Conservation (phyloP, 2,329 filamentous ascomycete genomes). For the Phaeosphaeriaceae sp. region DNA sequence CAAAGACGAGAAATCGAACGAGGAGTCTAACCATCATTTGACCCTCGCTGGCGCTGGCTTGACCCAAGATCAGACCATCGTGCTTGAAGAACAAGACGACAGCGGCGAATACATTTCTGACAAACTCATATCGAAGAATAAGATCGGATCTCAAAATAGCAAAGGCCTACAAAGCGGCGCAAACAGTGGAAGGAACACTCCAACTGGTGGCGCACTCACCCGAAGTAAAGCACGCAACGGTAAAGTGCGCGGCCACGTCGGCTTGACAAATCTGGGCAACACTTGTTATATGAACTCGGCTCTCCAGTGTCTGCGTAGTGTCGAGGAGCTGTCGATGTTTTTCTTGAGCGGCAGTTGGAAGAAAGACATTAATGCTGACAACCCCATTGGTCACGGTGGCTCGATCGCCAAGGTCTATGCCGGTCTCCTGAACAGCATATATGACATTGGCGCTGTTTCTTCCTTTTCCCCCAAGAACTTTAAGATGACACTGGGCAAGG, state of each 20-base stretch:
- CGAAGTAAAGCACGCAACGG: constrained; percentile 75
- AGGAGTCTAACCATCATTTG: constrained; percentile 78
- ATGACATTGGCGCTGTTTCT: constrained; percentile 69
- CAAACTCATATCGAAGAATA: constrained; percentile 52
- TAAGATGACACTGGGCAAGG: constrained; percentile 80
- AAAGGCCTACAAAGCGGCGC: constrained; percentile 49
- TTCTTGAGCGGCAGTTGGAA: constrained; percentile 75
- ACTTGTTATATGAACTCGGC: constrained; percentile 99
- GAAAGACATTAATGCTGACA: constrained; percentile 81
- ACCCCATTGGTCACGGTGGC: constrained; percentile 85
- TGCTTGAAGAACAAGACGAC: constrained; percentile 78
- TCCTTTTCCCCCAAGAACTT: constrained; percentile 81
- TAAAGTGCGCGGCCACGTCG: constrained; percentile 76
- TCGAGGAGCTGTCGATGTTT: constrained; percentile 91
- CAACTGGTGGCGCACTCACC: constrained; percentile 69
- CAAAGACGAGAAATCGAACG: constrained; percentile 74
- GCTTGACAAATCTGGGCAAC: constrained; percentile 89
- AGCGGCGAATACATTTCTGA: constrained; percentile 63
- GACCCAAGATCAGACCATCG: constrained; percentile 74
- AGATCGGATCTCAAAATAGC: constrained; percentile 42
- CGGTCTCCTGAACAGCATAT: constrained; percentile 77
- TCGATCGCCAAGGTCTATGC: constrained; percentile 87
- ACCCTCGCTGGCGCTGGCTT: constrained; percentile 72
- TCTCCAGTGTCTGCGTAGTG: constrained; percentile 89
- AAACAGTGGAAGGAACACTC: constrained; percentile 71